Base-by-base conservation (phyloP, 2,329 filamentous ascomycete genomes). In the Alternaria burnsii region DNA sequence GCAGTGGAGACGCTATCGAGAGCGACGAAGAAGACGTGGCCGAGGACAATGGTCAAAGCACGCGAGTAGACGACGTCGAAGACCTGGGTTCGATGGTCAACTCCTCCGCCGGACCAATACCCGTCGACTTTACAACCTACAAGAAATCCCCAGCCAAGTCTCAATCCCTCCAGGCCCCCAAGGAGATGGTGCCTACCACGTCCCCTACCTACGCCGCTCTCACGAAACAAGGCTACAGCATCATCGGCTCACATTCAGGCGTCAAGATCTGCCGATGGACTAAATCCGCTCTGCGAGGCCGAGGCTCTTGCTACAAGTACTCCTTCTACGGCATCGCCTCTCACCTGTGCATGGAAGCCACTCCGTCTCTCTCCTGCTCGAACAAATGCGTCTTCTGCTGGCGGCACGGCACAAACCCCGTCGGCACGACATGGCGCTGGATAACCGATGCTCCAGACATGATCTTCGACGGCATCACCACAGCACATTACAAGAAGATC, bases 311-410 rank as follows among this genome's bases (percentile, higher is more conserved):
- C 83, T 99, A 99, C 85, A 98, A 99, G 76, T 97, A 89, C 79
- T 97, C 92, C 0, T 97, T 99, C 79, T 99, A 99, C 79, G 94
- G 94, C 50, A 99, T 99, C 78, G 88, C 91, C 66, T 97, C 94
- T 0, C 95, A 99, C 75, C 90, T 97, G 63, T 99, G 94, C 80
- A 99, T 99, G 95, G 94, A 99, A 80, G 94, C 94, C 2, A 98
- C 94, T 0, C 94, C 94, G 0, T 97, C 94, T 0, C 87, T 99
- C 4, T 97, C 93, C 10, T 99, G 94, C 84, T 95, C 91, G 64
- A 98, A 98, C 83, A 98, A 99, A 79, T 98, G 95, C 78, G 93
- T 99, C 67, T 99, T 98, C 79, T 99, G 94, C 85, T 99, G 94
- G 95, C 89, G 95, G 7, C 95, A 98, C 76, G 95, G 94, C 54